phyloP scores from a whole-genome alignment of 2,329 filamentous ascomycete genomes.

The Phyllosticta citribraziliensis region DNA sequence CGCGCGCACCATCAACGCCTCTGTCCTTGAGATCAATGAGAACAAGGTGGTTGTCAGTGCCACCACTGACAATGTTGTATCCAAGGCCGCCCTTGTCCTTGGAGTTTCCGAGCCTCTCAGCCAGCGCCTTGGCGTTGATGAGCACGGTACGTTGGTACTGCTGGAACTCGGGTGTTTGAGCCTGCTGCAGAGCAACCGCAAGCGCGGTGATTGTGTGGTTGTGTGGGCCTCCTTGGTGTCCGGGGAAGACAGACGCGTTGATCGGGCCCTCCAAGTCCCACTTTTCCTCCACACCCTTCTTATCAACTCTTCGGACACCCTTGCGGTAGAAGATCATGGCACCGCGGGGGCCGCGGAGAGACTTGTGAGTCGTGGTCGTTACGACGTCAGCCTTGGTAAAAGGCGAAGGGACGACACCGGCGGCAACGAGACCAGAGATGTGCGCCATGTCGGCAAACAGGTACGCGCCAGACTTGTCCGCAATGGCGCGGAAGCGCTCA shows the following conservation, averaged over 20 bases:
- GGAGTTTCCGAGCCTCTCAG: conserved; percentile 59
- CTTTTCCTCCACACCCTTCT: conserved; percentile 83
- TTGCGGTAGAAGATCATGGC: conserved; percentile 99
- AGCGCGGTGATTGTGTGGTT: conserved; percentile 99
- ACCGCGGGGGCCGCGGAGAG: conserved; percentile 88
- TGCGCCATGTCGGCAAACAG: conserved; percentile 97
- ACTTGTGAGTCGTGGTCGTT: conserved; percentile 98
- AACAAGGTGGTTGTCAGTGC: conserved; percentile 97
- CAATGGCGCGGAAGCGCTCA: conserved; percentile 88
- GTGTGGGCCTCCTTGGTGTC: conserved; percentile 96
- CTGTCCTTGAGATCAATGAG: conserved; percentile 86
- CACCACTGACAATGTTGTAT: conserved; percentile 90
- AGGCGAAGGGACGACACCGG: conserved; percentile 84
- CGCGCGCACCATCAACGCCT: conserved; percentile 81
- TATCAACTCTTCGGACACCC: conserved; percentile 79
- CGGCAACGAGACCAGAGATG: conserved; percentile 91
- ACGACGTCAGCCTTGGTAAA: conserved; percentile 92
- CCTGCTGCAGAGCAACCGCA: conserved; percentile 90
- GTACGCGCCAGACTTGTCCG: conserved; percentile 87
- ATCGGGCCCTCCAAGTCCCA: conserved; percentile 95
- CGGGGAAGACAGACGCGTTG: conserved; percentile 98
- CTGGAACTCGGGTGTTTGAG: conserved; percentile 81
- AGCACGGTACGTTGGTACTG: conserved; percentile 89
- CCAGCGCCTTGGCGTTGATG: conserved; percentile 85
- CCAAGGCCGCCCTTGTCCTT: conserved; percentile 61